Base-by-base conservation (phyloP, 2,329 filamentous ascomycete species). In the Nemania serpens region DNA sequence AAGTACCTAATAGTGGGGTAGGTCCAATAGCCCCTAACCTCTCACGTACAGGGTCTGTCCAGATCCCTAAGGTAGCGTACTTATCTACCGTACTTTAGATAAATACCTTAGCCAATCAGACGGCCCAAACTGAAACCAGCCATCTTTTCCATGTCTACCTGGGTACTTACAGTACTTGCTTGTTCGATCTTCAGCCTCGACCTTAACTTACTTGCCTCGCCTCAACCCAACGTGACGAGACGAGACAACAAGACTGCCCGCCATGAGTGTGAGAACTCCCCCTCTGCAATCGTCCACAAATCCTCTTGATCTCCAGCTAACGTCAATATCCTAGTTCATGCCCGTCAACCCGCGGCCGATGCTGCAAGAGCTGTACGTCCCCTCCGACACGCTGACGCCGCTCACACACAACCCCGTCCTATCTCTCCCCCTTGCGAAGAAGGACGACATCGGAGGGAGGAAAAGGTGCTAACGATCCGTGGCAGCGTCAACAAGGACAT, bases 281-380 rank as follows among this genome's bases (percentile, higher is more conserved):
- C 33, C 11, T 5, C 17, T 13, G 18, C 13, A 2, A 12, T 39
- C 42, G 17, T 4, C 3, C 37, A 43, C n/a, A 11, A n/a, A 5
- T 2, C 25, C 25, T 12, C 10, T 9, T 15, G 17, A 36, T 4
- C 18, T 3, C 6, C 22, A 43, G 37, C 65, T 59, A 52, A 62
- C 36, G 33, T n/a, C 18, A 20, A 1, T 41, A 18, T 29, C 13
- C 5, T 52, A 89, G 86, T 96, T 96, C 81, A 89, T 96, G 76
- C 95, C 95, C 66, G 84, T 98, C 74, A 99, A 99, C 84, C 95
- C 95, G 74, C 91, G 94, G 77, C 95, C 95, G 45, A 93, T 97
- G 85, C 90, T 99, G 75, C 93, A 97, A 82, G 88, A 88, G 75
- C 88, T 97, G 88, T 92, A 87, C 72, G 88, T 45, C 33, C 17